Evolutionary conservation across 2,329 filamentous ascomycete species (phyloP), one percentile per base, ranked within the genome.

Genomic region (Pseudopithomyces maydicus): DNA sequence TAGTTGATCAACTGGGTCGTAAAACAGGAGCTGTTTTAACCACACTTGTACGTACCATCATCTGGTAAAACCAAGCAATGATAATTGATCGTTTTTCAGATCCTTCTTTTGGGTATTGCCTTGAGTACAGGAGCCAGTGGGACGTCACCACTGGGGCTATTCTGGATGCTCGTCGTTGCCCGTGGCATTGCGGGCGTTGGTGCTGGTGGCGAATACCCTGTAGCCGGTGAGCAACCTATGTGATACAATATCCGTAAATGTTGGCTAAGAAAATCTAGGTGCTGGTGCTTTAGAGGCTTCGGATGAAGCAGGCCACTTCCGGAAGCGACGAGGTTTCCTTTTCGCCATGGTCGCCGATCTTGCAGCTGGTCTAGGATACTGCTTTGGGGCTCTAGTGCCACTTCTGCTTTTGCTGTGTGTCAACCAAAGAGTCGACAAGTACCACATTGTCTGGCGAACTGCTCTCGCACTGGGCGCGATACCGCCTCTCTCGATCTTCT

Each of bases 331-430:
- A 36, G 83, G 84, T 3, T 83, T 85, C 69, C 80, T 85, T 66
- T 84, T 86, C 55, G 82, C 82, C n/a, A 79, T 85, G 75, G 75
- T 84, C 12, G 78, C 79, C 1, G 80, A 85, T 61, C 69, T 85
- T 6, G 81, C 83, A 0, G 74, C 78, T 1, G 79, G 78, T 1
- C 67, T 85, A 10, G 83, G 82, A 0, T 84, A 83, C 58, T 79
- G 82, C 3, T 82, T 79, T 65, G 80, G 77, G 5, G 80, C 79
- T 0, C 67, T 84, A 0, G 78, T 84, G 0, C 80, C 82, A 1
- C 68, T 85, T 8, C 74, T 85, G 0, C 65, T 85, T 2, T 74
- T 85, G 1, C 76, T 83, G 0, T 83, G 81, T 59, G 79, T 82
- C 5, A 71, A 79, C 14, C 74, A 82, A 60, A 61, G 76, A 29